Base-by-base conservation (phyloP, 805 yeast species). In the Kodamaea kaohsiungensis region DNA sequence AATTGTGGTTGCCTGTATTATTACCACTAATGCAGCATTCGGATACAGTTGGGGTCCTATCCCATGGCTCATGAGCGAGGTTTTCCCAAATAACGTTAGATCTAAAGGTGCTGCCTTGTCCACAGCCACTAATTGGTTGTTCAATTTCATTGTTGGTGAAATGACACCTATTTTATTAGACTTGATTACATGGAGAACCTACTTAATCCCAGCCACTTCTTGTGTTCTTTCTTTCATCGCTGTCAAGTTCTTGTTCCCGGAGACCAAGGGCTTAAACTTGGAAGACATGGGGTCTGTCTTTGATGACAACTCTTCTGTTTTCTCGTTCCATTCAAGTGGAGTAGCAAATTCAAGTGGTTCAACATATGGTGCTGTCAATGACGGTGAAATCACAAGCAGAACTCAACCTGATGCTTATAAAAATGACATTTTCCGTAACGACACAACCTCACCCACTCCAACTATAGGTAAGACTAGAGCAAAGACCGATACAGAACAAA, bases 1-100 rank as follows among this genome's bases (percentile, higher is more conserved):
- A 15, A 67, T 84, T 56, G 96, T 91, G 35, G 97, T 91, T 1
- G 64, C 82, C 1, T 83, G 88, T 63, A 96, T 91, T 15, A 80
- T 91, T 52, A 71, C 89, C 13, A 89, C 86, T 74, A 91, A 90
- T 64, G 89, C 96, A 1, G 84, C 85, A 2, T 91, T 91, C 71
- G 97, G 97, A 15, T 85, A 84, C 64, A 86, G 93, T 52, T 92
- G 97, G 96, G 98, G 97, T 8, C 96, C 97, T 2, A 85, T 91
- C 52, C 96, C 96, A 10, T 91, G 97, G 97, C 71, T 87, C 43
- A 90, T 92, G 61, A 87, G 89, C 56, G 97, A 90, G 71, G 90
- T 92, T 48, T 80, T 91, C 52, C 97, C 97, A 0, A 81, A 89
- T 58, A 78, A 86, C 16, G 90, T 91, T 9, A 81, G 98, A 52